Percentiles rank a stretch among this genome's conserved stretches.
Evolutionary conservation across 768 basidiomycete genomes (phyloP).

Genomic region (Lyophyllum shimeji): DNA sequence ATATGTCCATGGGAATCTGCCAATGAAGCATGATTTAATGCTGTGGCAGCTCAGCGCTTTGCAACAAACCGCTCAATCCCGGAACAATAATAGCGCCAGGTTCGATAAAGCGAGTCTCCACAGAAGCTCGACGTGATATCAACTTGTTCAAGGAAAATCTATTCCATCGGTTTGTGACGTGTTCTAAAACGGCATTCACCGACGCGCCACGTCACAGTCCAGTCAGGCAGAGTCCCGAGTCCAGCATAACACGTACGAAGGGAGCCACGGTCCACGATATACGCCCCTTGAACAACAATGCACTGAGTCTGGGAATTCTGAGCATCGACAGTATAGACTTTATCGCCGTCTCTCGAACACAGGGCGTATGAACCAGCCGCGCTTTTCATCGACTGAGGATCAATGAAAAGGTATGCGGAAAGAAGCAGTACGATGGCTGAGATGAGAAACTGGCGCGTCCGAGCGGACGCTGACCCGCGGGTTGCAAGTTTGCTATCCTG

Average conservation of each 20-base stretch:
- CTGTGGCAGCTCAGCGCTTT: conserved; percentile 4
- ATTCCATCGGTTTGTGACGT: conserved; percentile 42
- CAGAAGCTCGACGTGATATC: conserved; percentile 20
- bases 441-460: conserved; percentile 1
- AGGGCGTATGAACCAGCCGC: conserved; percentile 45
- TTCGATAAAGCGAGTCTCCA: conserved; percentile 48
- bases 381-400: conserved; percentile 3
- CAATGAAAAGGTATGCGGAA: conserved; percentile 10
- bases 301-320: conserved; percentile 55
- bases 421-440: conserved; percentile 9
- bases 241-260: conserved; percentile 41
- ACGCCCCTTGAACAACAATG: conserved; percentile 51
- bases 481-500: neutral
- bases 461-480: neutral
- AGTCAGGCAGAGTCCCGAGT: too few relatives aligned
- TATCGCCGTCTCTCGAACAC: conserved; percentile 52
- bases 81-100: conserved; percentile 66
- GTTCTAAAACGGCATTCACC: conserved; percentile 28
- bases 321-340: conserved; percentile 70
- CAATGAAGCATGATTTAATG: neutral
- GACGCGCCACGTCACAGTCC: conserved; percentile 1
- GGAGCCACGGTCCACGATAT: conserved; percentile 55
- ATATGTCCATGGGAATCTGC: conserved; percentile 82
- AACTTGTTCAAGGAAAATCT: conserved; percentile 19
- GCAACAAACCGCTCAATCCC: conserved; percentile 63